phyloP scores from a whole-genome alignment of 306 rosid genomes.

The Abrus precatorius region DNA sequence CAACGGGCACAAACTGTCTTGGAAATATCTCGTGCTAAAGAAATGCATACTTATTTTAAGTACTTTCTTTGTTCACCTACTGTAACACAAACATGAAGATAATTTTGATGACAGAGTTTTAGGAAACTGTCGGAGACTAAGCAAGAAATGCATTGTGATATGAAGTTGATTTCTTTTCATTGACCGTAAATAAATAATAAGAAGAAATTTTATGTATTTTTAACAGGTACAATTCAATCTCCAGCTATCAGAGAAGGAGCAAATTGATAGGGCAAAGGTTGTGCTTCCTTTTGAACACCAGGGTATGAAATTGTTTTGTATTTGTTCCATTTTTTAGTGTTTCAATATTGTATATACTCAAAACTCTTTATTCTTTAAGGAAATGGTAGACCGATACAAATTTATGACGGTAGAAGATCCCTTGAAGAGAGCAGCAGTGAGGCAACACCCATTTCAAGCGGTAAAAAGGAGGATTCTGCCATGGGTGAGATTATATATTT shows the following conservation, averaged over 20 bases:
- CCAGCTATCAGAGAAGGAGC: constrained; percentile 92
- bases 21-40: constrained; percentile 36
- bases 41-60: constrained; percentile 5
- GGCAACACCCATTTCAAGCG: constrained; percentile 47
- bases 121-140: constrained; percentile 13
- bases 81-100: not conserved
- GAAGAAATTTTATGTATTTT: constrained; percentile 24
- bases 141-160: constrained; percentile 30
- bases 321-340: constrained; percentile 4
- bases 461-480: constrained; percentile 59
- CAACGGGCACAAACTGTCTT: constrained; percentile 31
- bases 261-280: constrained; percentile 83
- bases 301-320: constrained; percentile 59
- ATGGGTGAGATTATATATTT: constrained; percentile 89
- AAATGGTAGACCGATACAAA: constrained; percentile 80
- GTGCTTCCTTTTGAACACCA: constrained; percentile 98
- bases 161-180: constrained; percentile 24
- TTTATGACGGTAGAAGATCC: constrained; percentile 89
- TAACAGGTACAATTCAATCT: constrained; percentile 87
- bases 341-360: constrained; percentile 16
- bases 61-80: constrained; percentile 13
- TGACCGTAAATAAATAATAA: constrained; percentile 17
- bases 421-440: constrained; percentile 59
- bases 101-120: constrained; percentile 24
- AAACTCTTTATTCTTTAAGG: constrained; percentile 55